Base-by-base conservation (phyloP, 495 filamentous ascomycete species). In the Baudoinia panamericana region DNA sequence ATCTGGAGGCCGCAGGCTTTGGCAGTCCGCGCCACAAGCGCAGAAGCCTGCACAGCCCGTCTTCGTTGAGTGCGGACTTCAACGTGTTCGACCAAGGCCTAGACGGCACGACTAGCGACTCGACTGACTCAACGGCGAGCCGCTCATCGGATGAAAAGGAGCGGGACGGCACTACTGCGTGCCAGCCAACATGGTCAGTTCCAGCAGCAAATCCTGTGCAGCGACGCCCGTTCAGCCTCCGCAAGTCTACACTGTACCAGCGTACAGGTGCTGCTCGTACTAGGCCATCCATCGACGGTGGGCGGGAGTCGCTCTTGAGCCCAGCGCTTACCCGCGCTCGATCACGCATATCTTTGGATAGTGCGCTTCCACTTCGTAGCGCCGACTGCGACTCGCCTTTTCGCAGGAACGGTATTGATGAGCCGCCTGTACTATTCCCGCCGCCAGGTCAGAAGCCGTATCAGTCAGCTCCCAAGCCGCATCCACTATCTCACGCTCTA, bases 1-100 rank as follows among this genome's bases (percentile, higher is more conserved):
- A 82, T 52, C 58, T 92, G 11, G 88, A 92, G 47, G 76, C 80
- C 35, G 63, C 75, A 12, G 73, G 68, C 43, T 65, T 78, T n/a
- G 83, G 78, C 25, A 93, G 82, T 50, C 85, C 87, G 1, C 78
- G 84, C 16, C 75, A 82, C 10, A 95, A 95, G 67, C 69, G 87
- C 31, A 74, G 87, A 43, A 93, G 85, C 56, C 61, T 88, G 25
- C 82, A 90, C 49, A 75, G 75, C 10, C 64, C 68, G 9, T 64
- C 74, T 0, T 72, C 63, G 33, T 64, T 80, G 33, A 62, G 66
- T 19, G 48, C 67, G 16, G 70, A 76, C 44, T 80, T 82, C 55
- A 78, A 76, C 57, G 72, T 93, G 33, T 84, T 92, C 57, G 78
- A 80, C 43, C 63, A 71, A 49, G 65, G 47, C 13, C 27, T 43